Percentiles rank a stretch among this genome's conserved stretches.
Evolutionary conservation across 2,329 filamentous ascomycete genomes (phyloP).

Genomic region (Sclerotiophoma versabilis): DNA sequence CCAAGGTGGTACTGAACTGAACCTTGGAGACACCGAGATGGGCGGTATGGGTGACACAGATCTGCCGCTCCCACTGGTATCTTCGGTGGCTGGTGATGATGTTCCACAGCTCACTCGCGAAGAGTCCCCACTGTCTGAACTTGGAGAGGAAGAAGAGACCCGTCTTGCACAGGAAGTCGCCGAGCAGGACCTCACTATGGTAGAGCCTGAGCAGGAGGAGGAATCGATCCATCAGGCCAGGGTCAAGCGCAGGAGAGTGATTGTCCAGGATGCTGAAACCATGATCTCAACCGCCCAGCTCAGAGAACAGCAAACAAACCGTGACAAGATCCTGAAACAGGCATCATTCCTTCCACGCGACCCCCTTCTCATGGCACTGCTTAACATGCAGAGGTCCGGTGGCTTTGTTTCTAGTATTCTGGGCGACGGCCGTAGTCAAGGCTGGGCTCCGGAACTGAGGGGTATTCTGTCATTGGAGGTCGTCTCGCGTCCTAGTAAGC

Average conservation of each 20-base stretch:
- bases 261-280: constrained; percentile 82
- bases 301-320: constrained; percentile 84
- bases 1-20: constrained; percentile 21
- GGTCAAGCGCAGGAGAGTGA: constrained; percentile 79
- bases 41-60: constrained; percentile 53
- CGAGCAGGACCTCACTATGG: constrained; percentile 47
- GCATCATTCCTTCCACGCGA: constrained; percentile 86
- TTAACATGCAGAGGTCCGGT: constrained; percentile 91
- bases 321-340: constrained; percentile 83
- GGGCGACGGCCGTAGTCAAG: constrained; percentile 76
- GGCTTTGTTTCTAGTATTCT: constrained; percentile 89
- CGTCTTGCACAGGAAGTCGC: constrained; percentile 70
- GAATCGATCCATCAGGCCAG: constrained; percentile 70
- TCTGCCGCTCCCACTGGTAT: constrained; percentile 14
- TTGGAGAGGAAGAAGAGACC: constrained; percentile 59
- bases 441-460: constrained; percentile 91
- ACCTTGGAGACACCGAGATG: constrained; percentile 53
- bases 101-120: constrained; percentile 44
- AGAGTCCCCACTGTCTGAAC: constrained; percentile 62
- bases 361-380: constrained; percentile 82
- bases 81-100: constrained; percentile 5
- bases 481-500: constrained; percentile 79
- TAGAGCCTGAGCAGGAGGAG: constrained; percentile 56
- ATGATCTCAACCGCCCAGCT: constrained; percentile 79
- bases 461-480: constrained; percentile 90